A percentile compares a stretch with the other conserved stretches of the same genome.
Evolutionary conservation across 2,329 filamentous ascomycete genomes (phyloP).

Genomic region (Chaetomium sp.): DNA sequence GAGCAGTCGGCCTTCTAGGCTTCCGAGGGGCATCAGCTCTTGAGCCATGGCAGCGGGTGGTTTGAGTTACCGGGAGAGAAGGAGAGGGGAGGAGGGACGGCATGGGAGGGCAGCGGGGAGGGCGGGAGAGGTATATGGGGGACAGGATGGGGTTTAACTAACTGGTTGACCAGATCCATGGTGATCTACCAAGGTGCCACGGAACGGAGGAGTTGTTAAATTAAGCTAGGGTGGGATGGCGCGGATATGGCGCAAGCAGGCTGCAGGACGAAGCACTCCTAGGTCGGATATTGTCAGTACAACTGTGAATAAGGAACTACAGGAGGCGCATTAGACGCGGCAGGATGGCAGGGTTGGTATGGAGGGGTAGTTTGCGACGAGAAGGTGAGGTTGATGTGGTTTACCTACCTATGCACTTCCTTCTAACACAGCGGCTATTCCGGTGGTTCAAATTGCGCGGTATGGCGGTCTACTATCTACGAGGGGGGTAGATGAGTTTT

Average conservation of each 20-base stretch:
- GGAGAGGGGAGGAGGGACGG: background rate
- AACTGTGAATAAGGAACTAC: background rate
- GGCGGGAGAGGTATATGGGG: background rate
- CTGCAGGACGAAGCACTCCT: constrained; percentile 24
- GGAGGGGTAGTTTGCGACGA: constrained; percentile 19
- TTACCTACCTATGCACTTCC: constrained; percentile 4
- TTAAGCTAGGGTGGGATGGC: constrained; percentile 23
- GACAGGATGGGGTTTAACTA: constrained; percentile 37
- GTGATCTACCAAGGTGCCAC: background rate
- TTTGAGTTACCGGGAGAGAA: background rate
- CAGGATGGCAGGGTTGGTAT: constrained; percentile 6
- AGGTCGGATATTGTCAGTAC: constrained; percentile 17
- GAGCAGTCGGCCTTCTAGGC: constrained; percentile 87
- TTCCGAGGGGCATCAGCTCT: constrained; percentile 44
- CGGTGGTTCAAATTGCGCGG: background rate
- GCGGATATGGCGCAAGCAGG: constrained; percentile 29
- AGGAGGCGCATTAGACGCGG: background rate
- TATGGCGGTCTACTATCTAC: background rate
- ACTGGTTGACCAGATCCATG: constrained; percentile 61
- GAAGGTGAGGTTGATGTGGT: background rate
- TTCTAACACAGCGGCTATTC: background rate
- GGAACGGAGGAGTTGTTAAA: background rate
- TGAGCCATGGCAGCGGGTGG: constrained; percentile 19
- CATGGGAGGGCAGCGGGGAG: background rate
- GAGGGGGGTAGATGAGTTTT: background rate